These are phyloP conservation scores for Leccinum broughii DNA, from an alignment of 768 basidiomycete genomes.

Conservation along the genomic window DNA sequence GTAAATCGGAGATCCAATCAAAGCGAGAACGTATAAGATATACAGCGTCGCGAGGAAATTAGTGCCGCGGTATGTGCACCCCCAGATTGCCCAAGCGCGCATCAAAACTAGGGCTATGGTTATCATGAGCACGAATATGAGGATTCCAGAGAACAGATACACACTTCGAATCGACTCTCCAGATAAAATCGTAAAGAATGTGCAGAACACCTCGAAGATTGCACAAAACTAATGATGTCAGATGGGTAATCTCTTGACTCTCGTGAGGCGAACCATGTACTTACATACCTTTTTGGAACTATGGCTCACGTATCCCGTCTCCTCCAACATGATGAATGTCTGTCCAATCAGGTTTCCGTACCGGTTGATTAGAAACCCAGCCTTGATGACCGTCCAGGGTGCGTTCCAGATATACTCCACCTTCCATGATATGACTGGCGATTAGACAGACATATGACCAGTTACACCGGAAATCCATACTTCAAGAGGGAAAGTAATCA, in stretches of 20 bases:
- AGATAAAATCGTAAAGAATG: conserved; percentile 9
- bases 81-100: conserved; percentile 24
- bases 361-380: conserved; percentile 18
- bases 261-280: neutral
- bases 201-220: conserved; percentile 9
- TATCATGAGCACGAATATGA: neutral
- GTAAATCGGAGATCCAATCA: conserved; percentile 2
- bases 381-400: conserved; percentile 13
- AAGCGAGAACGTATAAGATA: conserved; percentile 2
- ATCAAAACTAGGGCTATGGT: conserved; percentile 19
- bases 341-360: conserved; percentile 22
- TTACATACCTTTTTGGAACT: conserved; percentile 5
- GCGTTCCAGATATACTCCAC: conserved; percentile 19
- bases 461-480: neutral
- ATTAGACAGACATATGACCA: neutral
- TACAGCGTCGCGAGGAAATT: conserved; percentile 6
- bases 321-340: conserved; percentile 4
- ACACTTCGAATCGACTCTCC: conserved; percentile 13
- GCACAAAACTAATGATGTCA: conserved; percentile 7
- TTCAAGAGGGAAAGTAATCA: conserved; percentile 14
- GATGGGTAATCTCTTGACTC: neutral
- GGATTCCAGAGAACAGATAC: neutral
- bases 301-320: neutral
- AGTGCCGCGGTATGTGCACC: conserved; percentile 10
- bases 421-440: neutral